A percentile compares a stretch with the other conserved stretches of the same genome.
These are phyloP conservation scores for Trifolium repens DNA, from an alignment of 306 rosid genomes.

Conservation along the genomic window DNA sequence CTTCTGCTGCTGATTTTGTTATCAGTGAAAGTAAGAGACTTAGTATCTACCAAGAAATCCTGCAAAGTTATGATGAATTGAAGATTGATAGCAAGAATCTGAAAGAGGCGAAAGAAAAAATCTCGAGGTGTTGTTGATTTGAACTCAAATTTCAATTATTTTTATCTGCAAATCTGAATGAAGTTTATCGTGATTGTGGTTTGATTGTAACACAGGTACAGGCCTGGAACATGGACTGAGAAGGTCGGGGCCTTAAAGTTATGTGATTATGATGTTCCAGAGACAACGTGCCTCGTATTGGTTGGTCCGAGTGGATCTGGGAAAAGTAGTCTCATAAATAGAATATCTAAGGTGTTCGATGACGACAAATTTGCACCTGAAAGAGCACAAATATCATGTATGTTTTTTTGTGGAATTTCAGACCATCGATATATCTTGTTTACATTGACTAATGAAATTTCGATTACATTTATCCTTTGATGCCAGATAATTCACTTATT, in stretches of 20 bases:
- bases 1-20: conserved; percentile 50
- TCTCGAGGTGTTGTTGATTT: conserved; percentile 65
- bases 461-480: conserved; percentile 22
- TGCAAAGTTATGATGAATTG: conserved; percentile 53
- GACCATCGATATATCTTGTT: conserved; percentile 28
- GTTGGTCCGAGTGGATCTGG: conserved; percentile 89
- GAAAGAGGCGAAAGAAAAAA: conserved; percentile 61
- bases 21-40: conserved; percentile 44
- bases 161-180: conserved; percentile 16
- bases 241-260: conserved; percentile 52
- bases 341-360: conserved; percentile 74
- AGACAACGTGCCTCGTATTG: conserved; percentile 68
- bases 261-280: conserved; percentile 76
- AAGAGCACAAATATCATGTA: conserved; percentile 96
- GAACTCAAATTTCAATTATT: conserved; percentile 21
- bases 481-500: conserved; percentile 63
- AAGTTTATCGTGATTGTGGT: conserved; percentile 30
- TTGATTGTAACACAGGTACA: conserved; percentile 58
- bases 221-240: conserved; percentile 79
- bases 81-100: conserved; percentile 48
- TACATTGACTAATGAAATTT: conserved; percentile 1
- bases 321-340: conserved; percentile 86
- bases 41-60: conserved; percentile 47
- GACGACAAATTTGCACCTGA: conserved; percentile 62
- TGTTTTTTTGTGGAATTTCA: not conserved